phyloP scores from a whole-genome alignment of 768 basidiomycete genomes.

The Xanthoconium purpureum region DNA sequence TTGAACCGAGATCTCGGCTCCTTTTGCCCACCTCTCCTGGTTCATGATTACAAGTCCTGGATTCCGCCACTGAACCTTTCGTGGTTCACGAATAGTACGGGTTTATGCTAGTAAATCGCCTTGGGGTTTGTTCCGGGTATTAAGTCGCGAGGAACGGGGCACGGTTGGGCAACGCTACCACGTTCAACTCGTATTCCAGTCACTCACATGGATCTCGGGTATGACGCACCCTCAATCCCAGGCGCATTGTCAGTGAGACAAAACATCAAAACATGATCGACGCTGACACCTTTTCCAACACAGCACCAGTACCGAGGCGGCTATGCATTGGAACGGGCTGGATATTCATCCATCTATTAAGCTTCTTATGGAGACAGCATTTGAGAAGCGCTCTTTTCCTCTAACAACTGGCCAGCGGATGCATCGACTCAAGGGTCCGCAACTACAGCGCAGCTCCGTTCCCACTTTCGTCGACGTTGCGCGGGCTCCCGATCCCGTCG shows the following conservation, averaged over 20 bases:
- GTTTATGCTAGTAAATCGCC: slow-evolving; percentile 11
- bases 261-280: neutral
- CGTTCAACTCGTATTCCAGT: slow-evolving; percentile 4
- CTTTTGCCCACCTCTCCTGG: neutral
- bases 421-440: neutral
- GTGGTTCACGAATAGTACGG: neutral
- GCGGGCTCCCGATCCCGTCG: neutral
- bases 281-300: slow-evolving; percentile 7
- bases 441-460: neutral
- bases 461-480: neutral
- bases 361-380: neutral
- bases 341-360: neutral
- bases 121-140: slow-evolving; percentile 1
- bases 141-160: neutral
- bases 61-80: slow-evolving; percentile 2
- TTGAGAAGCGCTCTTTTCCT: neutral
- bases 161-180: neutral
- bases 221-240: neutral
- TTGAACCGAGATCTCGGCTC: neutral
- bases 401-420: neutral
- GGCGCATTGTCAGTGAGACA: slow-evolving; percentile 17
- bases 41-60: slow-evolving; percentile 2
- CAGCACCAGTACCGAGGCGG: slow-evolving; percentile 1
- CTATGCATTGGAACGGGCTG: neutral
- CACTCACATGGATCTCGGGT: neutral